Base-by-base conservation (phyloP, 1,284 basidiomycete genomes). In the Trametes polyzona region DNA sequence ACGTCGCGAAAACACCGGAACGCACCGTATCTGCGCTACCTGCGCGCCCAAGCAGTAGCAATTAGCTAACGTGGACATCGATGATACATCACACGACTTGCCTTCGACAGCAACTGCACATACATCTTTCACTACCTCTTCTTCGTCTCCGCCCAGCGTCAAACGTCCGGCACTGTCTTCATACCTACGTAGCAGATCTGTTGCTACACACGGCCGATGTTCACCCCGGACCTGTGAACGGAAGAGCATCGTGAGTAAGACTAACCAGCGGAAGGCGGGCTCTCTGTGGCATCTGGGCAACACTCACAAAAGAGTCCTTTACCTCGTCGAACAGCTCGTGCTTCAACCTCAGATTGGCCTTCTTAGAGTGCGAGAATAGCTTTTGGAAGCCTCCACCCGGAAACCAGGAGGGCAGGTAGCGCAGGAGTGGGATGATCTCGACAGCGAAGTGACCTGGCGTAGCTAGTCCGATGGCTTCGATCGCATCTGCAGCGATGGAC, bases 1-100 rank as follows among this genome's bases (percentile, higher is more conserved):
- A 10, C 5, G 12, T 17, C 3, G 3, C 16, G 16, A 4, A 2
- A 4, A 2, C 14, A 21, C 47, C 7, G 11, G 4, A 26, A 17
- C 62, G 32, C 8, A 63, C 64, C 1, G 64, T 66, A 32, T 63
- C 66, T 1, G 59, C 19, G 5, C 57, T 59, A 11, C 47, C 64
- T 65, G 39, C 3, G 33, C 4, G 9, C n/a, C n/a, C n/a, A n/a
- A n/a, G n/a, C n/a, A n/a, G n/a, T n/a, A n/a, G n/a, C n/a, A n/a
- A n/a, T n/a, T n/a, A n/a, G n/a, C n/a, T n/a, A n/a, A n/a, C n/a
- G n/a, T n/a, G n/a, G n/a, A n/a, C n/a, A n/a, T n/a, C n/a, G n/a
- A n/a, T n/a, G n/a, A n/a, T n/a, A n/a, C n/a, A n/a, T n/a, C n/a
- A n/a, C n/a, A n/a, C n/a, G 17, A 17, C 17, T 39, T 32, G 54